Conservation (phyloP, 1,139 yeast genomes). For the Maudiozyma humilis region DNA sequence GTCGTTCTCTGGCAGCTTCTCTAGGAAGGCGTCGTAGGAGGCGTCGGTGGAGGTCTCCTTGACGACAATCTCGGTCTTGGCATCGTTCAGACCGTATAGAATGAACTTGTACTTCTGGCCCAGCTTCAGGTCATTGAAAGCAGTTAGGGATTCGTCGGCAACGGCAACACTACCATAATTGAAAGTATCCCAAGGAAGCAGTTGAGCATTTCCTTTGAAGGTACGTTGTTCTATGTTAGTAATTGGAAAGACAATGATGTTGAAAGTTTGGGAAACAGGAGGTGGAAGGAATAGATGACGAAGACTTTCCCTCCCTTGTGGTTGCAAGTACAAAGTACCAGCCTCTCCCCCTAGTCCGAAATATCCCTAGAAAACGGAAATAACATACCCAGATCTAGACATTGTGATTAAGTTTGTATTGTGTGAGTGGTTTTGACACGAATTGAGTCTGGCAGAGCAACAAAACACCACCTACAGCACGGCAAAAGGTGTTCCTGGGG, state of each 20-base stretch:
- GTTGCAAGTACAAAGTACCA: too few species aligned
- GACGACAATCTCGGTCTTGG: constrained; percentile 84
- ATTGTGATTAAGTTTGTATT: constrained; percentile 10
- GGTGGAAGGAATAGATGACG: too few species aligned
- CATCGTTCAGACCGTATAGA: constrained; percentile 70
- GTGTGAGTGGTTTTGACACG: neutral
- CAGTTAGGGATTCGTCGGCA: constrained; percentile 86
- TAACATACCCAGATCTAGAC: constrained; percentile 32
- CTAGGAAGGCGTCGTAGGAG: constrained; percentile 78
- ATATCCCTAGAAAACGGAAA: too few species aligned
- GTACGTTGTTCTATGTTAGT: constrained; percentile 3
- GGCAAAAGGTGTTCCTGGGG: neutral
- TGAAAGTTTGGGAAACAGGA: neutral
- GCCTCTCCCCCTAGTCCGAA: too few species aligned
- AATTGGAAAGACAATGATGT: neutral
- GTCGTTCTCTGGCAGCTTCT: constrained; percentile 86
- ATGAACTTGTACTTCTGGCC: constrained; percentile 85
- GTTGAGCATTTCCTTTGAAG: too few species aligned
- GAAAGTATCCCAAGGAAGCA: too few species aligned
- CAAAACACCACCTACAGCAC: neutral
- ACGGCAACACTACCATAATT: constrained; percentile 75
- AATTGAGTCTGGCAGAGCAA: neutral
- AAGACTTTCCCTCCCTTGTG: too few species aligned
- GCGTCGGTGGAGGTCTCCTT: constrained; percentile 67
- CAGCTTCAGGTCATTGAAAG: constrained; percentile 91